A percentile compares a stretch with the other conserved stretches of the same genome.
Conservation (phyloP, 805 yeast species). For the Candida anglica region DNA sequence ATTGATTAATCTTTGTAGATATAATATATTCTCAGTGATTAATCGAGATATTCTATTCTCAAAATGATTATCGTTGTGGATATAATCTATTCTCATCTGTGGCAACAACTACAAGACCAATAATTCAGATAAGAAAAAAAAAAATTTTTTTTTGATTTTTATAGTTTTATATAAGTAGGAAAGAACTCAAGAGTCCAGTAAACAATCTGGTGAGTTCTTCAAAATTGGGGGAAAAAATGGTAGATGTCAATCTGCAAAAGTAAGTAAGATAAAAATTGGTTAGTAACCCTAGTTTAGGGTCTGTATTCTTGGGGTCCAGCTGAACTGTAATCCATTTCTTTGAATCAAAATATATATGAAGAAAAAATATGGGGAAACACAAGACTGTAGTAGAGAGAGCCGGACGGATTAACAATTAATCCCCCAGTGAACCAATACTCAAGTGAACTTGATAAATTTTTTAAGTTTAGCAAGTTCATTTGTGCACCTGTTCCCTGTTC, state of each 20-base stretch:
- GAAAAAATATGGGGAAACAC: neutral
- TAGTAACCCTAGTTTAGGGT: too few species aligned
- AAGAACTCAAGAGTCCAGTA: neutral
- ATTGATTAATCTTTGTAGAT: too few species aligned
- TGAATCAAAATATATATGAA: conserved; percentile 1
- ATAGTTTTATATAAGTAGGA: neutral
- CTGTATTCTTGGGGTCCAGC: too few species aligned
- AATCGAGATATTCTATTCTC: too few species aligned
- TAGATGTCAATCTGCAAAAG: neutral
- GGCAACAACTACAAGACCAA: too few species aligned
- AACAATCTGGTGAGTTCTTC: too few species aligned
- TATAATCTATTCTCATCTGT: too few species aligned
- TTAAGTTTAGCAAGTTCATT: conserved; percentile 5
- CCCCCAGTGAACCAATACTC: conserved; percentile 7
- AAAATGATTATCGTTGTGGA: too few species aligned
- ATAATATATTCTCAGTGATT: too few species aligned
- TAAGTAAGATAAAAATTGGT: neutral
- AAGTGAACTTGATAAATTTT: conserved; percentile 5
- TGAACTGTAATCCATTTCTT: too few species aligned
- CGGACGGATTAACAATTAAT: conserved; percentile 3
- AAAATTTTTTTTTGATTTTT: conserved; percentile 2
- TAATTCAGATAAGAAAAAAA: too few species aligned
- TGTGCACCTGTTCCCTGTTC: conserved; percentile 7
- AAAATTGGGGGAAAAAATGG: neutral
- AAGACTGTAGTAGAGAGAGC: conserved; percentile 6